These are phyloP conservation scores for Baeospora myosura DNA, from an alignment of 1,284 basidiomycete species.

Conservation along the genomic window DNA sequence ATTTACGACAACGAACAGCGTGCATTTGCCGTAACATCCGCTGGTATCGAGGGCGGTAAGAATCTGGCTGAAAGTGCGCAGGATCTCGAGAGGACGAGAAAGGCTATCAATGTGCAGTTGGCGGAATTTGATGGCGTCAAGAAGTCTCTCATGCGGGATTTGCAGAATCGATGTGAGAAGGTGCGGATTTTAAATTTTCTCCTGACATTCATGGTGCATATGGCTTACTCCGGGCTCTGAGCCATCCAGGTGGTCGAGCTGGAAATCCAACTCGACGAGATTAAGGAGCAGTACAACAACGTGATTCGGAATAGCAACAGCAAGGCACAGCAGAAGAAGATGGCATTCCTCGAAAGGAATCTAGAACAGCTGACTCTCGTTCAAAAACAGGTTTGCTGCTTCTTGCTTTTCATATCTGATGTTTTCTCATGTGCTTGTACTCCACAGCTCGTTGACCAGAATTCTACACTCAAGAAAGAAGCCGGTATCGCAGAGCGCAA, in stretches of 20 bases:
- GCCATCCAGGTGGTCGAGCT: constrained; percentile 86
- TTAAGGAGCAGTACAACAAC: constrained; percentile 98
- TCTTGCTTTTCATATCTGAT: constrained; percentile 6
- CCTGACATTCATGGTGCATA: not conserved
- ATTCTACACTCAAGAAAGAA: constrained; percentile 95
- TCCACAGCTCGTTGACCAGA: constrained; percentile 92
- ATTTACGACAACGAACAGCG: constrained; percentile 45
- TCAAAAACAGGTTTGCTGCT: constrained; percentile 82
- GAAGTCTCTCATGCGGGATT: constrained; percentile 96
- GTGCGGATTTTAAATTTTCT: too few relatives aligned
- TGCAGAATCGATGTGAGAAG: constrained; percentile 99
- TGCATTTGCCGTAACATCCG: constrained; percentile 92
- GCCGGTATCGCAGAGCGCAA: constrained; percentile 96
- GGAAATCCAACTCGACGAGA: constrained; percentile 97
- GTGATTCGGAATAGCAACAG: constrained; percentile 97
- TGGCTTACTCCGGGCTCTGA: constrained; percentile 2
- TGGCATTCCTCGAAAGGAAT: constrained; percentile 97
- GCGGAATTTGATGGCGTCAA: constrained; percentile 98
- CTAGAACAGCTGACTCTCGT: constrained; percentile 92
- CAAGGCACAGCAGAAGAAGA: constrained; percentile 98
- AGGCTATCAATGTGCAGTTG: constrained; percentile 94
- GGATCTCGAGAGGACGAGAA: constrained; percentile 94
- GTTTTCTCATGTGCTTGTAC: constrained; percentile 9
- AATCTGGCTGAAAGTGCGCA: constrained; percentile 93
- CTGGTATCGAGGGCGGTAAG: constrained; percentile 93